phyloP scores from a whole-genome alignment of 2,329 filamentous ascomycete genomes.

The Colletotrichum sp. region DNA sequence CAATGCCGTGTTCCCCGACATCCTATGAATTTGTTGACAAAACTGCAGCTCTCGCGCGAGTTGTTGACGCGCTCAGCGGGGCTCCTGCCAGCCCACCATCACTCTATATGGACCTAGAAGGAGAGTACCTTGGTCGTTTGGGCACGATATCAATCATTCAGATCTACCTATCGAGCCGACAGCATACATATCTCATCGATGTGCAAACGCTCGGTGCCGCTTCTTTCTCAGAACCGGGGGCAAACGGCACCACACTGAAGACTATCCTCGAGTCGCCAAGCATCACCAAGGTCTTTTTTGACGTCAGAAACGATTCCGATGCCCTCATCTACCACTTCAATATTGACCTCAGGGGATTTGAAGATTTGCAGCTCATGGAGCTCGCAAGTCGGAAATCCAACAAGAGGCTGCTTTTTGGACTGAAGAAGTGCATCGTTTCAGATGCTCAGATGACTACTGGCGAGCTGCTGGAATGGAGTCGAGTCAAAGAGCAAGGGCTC shows the following conservation, averaged over 20 bases:
- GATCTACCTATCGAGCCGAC: slow-evolving; percentile 35
- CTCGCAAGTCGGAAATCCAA: slow-evolving; percentile 33
- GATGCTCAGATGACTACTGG: slow-evolving; percentile 22
- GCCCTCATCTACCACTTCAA: slow-evolving; percentile 52
- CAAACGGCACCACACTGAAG: slow-evolving; percentile 30
- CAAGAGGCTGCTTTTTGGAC: slow-evolving; percentile 24
- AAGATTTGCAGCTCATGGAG: slow-evolving; percentile 64
- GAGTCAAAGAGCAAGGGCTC: slow-evolving; percentile 38
- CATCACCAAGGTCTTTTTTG: slow-evolving; percentile 60
- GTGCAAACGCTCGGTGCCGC: slow-evolving; percentile 37
- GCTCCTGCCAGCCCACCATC: slow-evolving; percentile 29
- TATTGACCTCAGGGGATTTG: slow-evolving; percentile 46
- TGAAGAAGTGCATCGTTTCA: slow-evolving; percentile 33
- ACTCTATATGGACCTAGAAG: slow-evolving; percentile 56
- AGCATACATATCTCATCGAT: slow-evolving; percentile 48
- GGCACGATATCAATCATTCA: slow-evolving; percentile 51
- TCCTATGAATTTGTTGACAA: slow-evolving; percentile 14
- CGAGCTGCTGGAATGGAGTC: slow-evolving; percentile 30
- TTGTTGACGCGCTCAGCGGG: slow-evolving; percentile 25
- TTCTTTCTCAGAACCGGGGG: slow-evolving; percentile 29
- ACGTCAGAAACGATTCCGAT: slow-evolving; percentile 63
- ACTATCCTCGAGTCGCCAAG: slow-evolving; percentile 46
- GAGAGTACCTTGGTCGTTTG: slow-evolving; percentile 43
- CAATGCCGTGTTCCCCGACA: neutral
- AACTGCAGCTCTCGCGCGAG: slow-evolving; percentile 3